Conservation (phyloP, 768 basidiomycete genomes). For the Fistulinella prunicolor region DNA sequence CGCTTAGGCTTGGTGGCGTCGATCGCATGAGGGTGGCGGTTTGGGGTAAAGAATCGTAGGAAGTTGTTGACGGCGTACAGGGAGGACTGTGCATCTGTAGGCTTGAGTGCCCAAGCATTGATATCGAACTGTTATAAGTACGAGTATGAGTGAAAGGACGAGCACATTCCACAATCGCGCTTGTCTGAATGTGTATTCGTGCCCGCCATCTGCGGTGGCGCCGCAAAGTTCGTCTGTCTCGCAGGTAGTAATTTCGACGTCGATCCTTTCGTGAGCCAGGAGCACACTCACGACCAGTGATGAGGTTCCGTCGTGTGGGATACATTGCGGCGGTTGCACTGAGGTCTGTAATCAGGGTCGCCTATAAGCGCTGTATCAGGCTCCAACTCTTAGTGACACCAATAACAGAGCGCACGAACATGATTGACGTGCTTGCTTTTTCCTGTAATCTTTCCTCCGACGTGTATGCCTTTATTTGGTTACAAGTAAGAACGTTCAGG, state of each 20-base stretch:
- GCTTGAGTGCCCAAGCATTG: background rate
- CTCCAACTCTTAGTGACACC: background rate
- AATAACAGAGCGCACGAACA: slow-evolving; percentile 40
- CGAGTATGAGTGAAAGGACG: slow-evolving; percentile 20
- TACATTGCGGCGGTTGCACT: slow-evolving; percentile 56
- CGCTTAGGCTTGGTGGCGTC: slow-evolving; percentile 36
- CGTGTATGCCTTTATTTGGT: background rate
- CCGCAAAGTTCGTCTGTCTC: slow-evolving; percentile 42
- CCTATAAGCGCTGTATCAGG: slow-evolving; percentile 32
- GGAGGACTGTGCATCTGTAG: slow-evolving; percentile 44
- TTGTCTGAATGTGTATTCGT: slow-evolving; percentile 74
- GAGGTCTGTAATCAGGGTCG: slow-evolving; percentile 46
- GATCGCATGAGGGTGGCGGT: slow-evolving; percentile 45
- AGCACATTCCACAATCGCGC: slow-evolving; percentile 65
- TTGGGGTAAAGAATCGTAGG: slow-evolving; percentile 16
- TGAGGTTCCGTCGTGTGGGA: slow-evolving; percentile 55
- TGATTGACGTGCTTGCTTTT: slow-evolving; percentile 59
- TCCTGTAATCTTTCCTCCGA: slow-evolving; percentile 66
- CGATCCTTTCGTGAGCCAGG: background rate
- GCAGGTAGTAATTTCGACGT: background rate
- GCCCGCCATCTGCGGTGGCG: slow-evolving; percentile 64
- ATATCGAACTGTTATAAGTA: background rate
- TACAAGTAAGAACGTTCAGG: background rate
- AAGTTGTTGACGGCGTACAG: slow-evolving; percentile 60
- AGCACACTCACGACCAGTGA: slow-evolving; percentile 43